phyloP scores from a whole-genome alignment of 2,329 filamentous ascomycete genomes.

The Tympanopsis confertula region DNA sequence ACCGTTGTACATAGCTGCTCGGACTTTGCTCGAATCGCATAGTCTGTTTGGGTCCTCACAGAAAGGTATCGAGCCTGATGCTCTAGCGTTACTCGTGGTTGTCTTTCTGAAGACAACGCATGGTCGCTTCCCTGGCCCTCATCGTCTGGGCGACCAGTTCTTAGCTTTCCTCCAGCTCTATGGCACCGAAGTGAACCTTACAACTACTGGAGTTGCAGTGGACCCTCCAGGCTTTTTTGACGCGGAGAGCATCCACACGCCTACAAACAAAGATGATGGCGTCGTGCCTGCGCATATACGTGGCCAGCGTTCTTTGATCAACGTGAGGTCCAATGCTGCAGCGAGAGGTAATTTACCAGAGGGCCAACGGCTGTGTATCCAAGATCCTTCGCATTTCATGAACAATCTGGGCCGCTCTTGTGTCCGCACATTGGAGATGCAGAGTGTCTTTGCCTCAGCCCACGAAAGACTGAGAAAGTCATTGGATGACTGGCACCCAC shows the following conservation, averaged over 20 bases:
- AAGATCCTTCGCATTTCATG: conserved; percentile 43
- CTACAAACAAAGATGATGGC: conserved; percentile 3
- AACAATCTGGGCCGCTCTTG: conserved; percentile 42
- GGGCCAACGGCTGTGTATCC: conserved; percentile 33
- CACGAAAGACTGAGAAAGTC: conserved; percentile 10
- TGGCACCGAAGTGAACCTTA: conserved; percentile 26
- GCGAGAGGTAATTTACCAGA: conserved; percentile 12
- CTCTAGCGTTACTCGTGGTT: conserved; percentile 42
- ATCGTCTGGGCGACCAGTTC: conserved; percentile 27
- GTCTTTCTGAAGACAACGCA: conserved; percentile 34
- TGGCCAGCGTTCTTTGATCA: conserved; percentile 22
- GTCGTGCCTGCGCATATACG: conserved; percentile 4
- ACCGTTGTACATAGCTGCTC: conserved; percentile 34
- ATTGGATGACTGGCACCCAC: neutral
- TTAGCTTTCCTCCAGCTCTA: conserved; percentile 37
- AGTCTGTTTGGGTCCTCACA: conserved; percentile 12
- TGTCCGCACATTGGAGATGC: conserved; percentile 34
- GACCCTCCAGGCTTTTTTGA: conserved; percentile 30
- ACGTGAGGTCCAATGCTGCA: conserved; percentile 17
- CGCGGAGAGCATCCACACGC: conserved; percentile 12
- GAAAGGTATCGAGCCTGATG: conserved; percentile 40
- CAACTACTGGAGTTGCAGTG: conserved; percentile 31
- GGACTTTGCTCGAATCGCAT: conserved; percentile 32
- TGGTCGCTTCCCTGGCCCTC: conserved; percentile 12
- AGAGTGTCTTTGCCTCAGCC: conserved; percentile 23